Percentiles rank a stretch among this genome's conserved stretches.
These are phyloP conservation scores for Yamadazyma phyllophila DNA, from an alignment of 805 yeast species.

Conservation along the genomic window DNA sequence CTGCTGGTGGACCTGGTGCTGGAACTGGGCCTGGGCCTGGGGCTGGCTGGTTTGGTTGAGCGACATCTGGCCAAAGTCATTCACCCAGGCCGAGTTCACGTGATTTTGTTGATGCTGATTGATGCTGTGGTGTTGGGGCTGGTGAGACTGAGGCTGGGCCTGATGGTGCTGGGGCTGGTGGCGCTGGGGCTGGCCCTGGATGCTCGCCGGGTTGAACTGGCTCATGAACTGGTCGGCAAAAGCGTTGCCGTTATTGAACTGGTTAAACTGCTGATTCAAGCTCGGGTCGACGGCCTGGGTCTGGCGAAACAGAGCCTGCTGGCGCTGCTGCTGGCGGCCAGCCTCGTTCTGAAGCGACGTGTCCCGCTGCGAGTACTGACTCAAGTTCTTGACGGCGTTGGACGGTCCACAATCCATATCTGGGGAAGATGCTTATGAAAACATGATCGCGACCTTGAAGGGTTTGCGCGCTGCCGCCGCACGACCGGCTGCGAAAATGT, in stretches of 20 bases:
- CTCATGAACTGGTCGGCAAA: constrained; percentile 17
- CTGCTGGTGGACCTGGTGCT: constrained; percentile 13
- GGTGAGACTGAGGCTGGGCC: constrained; percentile 7
- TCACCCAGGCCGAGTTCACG: constrained; percentile 25
- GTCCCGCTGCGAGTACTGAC: constrained; percentile 42
- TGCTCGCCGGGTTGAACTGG: constrained; percentile 10
- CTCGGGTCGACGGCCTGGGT: constrained; percentile 27
- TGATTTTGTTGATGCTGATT: constrained; percentile 1
- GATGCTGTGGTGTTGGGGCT: constrained; percentile 2
- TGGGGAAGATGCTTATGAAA: not conserved
- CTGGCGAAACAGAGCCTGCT: constrained; percentile 6
- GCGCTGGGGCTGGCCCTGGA: constrained; percentile 1
- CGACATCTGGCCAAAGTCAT: constrained; percentile 25
- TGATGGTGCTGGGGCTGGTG: constrained; percentile 2
- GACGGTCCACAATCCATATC: constrained; percentile 44
- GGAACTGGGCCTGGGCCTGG: constrained; percentile 11
- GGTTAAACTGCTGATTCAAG: constrained; percentile 40
- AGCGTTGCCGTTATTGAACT: constrained; percentile 32
- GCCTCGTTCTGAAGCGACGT: constrained; percentile 37
- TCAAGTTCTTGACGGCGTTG: constrained; percentile 42
- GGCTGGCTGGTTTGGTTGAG: constrained; percentile 15
- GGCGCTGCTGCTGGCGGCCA: not conserved
- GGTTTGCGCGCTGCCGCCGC: not conserved
- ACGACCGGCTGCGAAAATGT: not conserved
- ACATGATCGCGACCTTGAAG: too few relatives aligned